These are phyloP conservation scores for Phytophthora fragariae DNA, from an alignment of 352 stramenopile genomes.

Conservation along the genomic window DNA sequence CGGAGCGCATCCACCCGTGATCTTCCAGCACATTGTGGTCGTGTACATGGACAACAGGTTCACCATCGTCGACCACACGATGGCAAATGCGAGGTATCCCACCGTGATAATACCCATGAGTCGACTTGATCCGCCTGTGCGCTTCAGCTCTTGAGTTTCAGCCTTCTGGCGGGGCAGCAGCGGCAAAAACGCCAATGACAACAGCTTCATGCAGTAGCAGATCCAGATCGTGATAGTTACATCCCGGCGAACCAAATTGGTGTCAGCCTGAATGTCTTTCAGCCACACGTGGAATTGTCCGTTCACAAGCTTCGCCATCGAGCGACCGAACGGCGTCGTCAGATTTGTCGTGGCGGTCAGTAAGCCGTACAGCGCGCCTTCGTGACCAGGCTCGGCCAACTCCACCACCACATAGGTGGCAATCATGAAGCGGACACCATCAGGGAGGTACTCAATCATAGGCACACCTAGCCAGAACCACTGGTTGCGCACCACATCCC, in stretches of 20 bases:
- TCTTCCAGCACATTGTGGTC: conserved; percentile 50
- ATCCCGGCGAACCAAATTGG: conserved; percentile 53
- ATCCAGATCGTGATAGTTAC: conserved; percentile 67
- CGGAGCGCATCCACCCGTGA: conserved; percentile 51
- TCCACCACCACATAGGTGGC: conserved; percentile 68
- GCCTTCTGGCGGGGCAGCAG: conserved; percentile 54
- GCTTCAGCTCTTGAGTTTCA: conserved; percentile 9
- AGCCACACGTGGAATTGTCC: conserved; percentile 59
- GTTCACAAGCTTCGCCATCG: conserved; percentile 67
- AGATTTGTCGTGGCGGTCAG: conserved; percentile 62
- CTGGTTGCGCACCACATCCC: conserved; percentile 60
- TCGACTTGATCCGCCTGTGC: conserved; percentile 49
- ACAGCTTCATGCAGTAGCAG: conserved; percentile 61
- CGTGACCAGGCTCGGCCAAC: conserved; percentile 57
- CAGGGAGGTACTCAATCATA: conserved; percentile 58
- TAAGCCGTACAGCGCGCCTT: conserved; percentile 64
- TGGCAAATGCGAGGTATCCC: conserved; percentile 38
- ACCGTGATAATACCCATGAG: conserved; percentile 44
- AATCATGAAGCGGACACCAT: conserved; percentile 63
- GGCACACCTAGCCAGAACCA: conserved; percentile 73
- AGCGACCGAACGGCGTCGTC: conserved; percentile 50
- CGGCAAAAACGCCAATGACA: conserved; percentile 59
- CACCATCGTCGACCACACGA: conserved; percentile 44
- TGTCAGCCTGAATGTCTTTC: conserved; percentile 59
- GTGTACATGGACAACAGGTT: conserved; percentile 55